Evolutionary conservation across 2,329 filamentous ascomycete species (phyloP), one percentile per base, ranked within the genome.

Genomic region (Fusarium sp.): DNA sequence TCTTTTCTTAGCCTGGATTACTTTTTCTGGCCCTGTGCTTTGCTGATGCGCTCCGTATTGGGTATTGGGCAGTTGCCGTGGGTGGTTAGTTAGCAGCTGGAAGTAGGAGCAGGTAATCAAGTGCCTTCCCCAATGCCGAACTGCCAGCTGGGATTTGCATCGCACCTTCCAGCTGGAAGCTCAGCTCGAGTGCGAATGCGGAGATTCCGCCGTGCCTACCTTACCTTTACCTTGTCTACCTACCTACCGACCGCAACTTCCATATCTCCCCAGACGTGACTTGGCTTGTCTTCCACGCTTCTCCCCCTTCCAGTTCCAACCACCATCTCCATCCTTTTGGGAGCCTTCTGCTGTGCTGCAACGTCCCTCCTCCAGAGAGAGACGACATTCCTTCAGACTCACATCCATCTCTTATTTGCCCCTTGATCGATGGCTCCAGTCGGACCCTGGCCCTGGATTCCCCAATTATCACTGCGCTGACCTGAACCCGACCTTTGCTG

Each of bases 391-490:
- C 29, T 53, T 55, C n/a, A 31, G 35, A 46, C 59, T 63, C 53
- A 11, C 42, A 46, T 27, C 44, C 14, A 64, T 56, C 44, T 27
- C 49, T 29, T 33, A 29, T 29, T 51, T 16, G 16, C 31, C 44
- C 42, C 44, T 24, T 62, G 59, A 53, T 62, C 58, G 58, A 71
- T 71, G 70, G 71, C 64, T 69, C 40, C 53, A 57, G 62, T 53
- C 36, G 62, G 64, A 64, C 62, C 62, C 63, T 71, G 70, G 60
- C 64, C 57, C 56, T 66, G 59, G 53, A 70, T 63, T 57, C 36
- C 60, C 66, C 67, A 27, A 38, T 64, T 53, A 51, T 61, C 31
- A 35, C 58, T 66, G 29, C 58, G 62, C 74, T 70, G 67, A 77
- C 63, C 59, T 49, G 55, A 36, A 64, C 66, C 36, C 57, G 55